Evolutionary conservation across 148 eudicot species (phyloP).

Genomic region (Polygonum maritimum): DNA sequence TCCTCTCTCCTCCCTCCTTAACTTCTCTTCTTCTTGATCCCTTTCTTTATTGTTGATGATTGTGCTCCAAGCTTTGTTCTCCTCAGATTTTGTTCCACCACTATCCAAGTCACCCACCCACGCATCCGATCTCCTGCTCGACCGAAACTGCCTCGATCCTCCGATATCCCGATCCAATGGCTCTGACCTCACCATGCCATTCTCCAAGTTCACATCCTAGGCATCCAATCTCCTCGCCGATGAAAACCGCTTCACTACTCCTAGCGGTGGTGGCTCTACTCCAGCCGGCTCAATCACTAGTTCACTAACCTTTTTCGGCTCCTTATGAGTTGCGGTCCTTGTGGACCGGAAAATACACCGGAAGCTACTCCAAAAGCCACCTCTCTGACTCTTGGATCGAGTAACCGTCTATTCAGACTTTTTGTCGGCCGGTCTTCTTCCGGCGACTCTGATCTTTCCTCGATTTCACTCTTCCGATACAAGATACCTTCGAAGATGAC

Average conservation of each 20-base stretch:
- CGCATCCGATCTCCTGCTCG: constrained; percentile 3
- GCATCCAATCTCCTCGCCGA: constrained; percentile 7
- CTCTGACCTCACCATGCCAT: neutral
- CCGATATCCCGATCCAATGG: constrained; percentile 39
- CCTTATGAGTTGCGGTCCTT: constrained; percentile 10
- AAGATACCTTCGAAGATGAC: constrained; percentile 81
- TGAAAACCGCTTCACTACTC: constrained; percentile 16
- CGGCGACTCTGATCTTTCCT: constrained; percentile 35
- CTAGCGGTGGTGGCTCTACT: neutral
- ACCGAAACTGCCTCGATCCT: constrained; percentile 14
- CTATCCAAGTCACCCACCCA: neutral
- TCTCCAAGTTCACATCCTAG: neutral
- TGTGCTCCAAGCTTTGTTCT: no score
- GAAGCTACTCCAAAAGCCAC: constrained; percentile 28
- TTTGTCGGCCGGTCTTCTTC: constrained; percentile 6
- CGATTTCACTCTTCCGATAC: constrained; percentile 78
- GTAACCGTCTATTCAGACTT: constrained; percentile 9
- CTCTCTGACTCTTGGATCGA: constrained; percentile 10
- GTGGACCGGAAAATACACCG: constrained; percentile 33
- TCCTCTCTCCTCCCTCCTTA: no score
- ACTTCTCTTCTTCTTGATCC: no score
- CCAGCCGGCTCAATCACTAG: neutral
- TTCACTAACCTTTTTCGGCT: neutral
- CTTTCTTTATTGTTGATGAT: no score
- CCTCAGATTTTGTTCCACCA: neutral